These are phyloP conservation scores for Populus pruinosa DNA, from an alignment of 345 rosid genomes.

Conservation along the genomic window DNA sequence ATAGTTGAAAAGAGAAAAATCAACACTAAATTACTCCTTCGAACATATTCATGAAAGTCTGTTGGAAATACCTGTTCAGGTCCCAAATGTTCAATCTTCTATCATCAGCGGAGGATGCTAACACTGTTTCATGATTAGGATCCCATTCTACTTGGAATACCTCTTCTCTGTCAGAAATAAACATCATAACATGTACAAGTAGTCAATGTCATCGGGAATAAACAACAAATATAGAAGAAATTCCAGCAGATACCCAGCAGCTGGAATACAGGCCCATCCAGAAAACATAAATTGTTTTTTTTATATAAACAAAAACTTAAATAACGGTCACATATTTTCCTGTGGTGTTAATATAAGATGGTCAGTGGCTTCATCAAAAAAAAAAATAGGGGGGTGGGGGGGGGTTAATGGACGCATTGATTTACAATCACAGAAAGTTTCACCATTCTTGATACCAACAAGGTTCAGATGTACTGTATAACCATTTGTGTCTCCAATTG, in stretches of 20 bases:
- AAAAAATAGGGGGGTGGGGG: no score
- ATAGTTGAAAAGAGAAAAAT: neutral
- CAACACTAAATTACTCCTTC: neutral
- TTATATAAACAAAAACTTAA: neutral
- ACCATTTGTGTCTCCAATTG: neutral
- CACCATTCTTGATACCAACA: neutral
- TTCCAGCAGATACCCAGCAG: neutral
- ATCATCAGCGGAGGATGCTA: conserved; percentile 91
- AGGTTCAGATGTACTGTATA: neutral
- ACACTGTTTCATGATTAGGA: conserved; percentile 87
- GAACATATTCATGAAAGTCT: neutral
- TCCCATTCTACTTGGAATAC: conserved; percentile 99
- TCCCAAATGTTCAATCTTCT: conserved; percentile 95
- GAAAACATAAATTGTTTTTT: neutral
- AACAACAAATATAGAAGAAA: neutral
- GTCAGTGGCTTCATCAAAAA: no score
- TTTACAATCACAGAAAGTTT: neutral
- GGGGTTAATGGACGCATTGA: neutral
- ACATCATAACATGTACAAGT: neutral
- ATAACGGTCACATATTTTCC: neutral
- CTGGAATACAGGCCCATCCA: neutral
- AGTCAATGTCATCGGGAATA: neutral
- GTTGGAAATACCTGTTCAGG: conserved; percentile 62
- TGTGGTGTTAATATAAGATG: neutral
- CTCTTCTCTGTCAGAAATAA: conserved; percentile 56